phyloP scores from a whole-genome alignment of 148 eudicot species.

The Linanthus parryae region DNA sequence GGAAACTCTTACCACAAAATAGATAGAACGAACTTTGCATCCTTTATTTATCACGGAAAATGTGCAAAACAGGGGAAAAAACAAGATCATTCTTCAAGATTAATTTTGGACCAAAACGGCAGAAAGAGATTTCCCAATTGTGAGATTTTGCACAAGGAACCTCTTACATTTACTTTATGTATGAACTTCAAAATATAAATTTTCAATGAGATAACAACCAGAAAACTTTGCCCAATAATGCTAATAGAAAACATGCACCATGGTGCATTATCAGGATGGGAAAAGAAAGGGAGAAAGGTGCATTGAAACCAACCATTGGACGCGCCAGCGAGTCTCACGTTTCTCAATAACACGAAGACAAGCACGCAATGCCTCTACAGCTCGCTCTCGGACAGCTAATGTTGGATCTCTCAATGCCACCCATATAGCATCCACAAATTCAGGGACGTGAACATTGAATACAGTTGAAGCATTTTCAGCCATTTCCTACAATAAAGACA shows the following conservation, averaged over 20 bases:
- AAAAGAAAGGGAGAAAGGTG: no score
- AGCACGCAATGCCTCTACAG: conserved; percentile 98
- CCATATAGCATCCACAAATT: conserved; percentile 96
- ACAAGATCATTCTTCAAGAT: no score
- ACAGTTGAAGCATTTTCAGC: conserved; percentile 99
- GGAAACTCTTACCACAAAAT: no score
- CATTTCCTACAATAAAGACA: conserved; percentile 66
- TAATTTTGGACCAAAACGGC: no score
- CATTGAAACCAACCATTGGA: conserved; percentile 65
- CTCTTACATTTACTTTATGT: background rate
- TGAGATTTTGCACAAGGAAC: no score
- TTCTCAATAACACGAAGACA: conserved; percentile 95
- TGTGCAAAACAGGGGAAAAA: no score
- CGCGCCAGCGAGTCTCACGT: conserved; percentile 99
- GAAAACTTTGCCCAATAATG: no score
- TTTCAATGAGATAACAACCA: background rate
- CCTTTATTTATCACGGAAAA: no score
- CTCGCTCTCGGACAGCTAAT: conserved; percentile 77
- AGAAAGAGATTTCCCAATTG: no score
- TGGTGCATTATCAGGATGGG: no score
- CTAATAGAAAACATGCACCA: no score
- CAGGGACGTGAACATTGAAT: conserved; percentile 87
- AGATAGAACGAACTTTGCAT: no score
- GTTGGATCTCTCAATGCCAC: conserved; percentile 85
- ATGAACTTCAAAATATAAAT: background rate